Evolutionary conservation across 2,329 filamentous ascomycete genomes (phyloP), one percentile per base, ranked within the genome.

Genomic region (Colletotrichum echinochloae): DNA sequence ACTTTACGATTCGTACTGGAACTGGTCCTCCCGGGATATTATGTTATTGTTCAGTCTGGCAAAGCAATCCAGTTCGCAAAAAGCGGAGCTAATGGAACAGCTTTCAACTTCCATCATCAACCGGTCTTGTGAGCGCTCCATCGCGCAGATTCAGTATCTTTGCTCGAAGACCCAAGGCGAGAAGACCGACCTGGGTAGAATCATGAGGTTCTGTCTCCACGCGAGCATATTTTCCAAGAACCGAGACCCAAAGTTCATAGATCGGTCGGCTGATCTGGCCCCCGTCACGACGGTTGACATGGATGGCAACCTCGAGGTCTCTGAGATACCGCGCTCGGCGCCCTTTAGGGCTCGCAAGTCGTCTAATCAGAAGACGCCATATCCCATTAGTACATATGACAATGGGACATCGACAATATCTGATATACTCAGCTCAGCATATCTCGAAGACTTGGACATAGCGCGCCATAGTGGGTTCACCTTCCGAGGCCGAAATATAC

Each of bases 61-160:
- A 5, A 46, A 41, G 7, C 23, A 62, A 5, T 51, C 57, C 0
- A 62, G 30, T 7, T n/a, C 49, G 4, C 39, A 56, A 8, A 39
- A 49, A 1, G 41, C 59, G 1, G 48, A 26, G 16, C 14, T 61
- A 2, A 61, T 66, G 4, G 64, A 61, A 7, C 26, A 60, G 95
- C 95, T 39, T 89, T 98, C 66, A 95, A 88, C 85, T 98, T 99
- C 94, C 74, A 95, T 99, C 83, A 99, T 98, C 96, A 98, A 98
- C 85, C 92, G 95, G 73, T 97, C 96, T 35, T 98, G 98, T 80
- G 95, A 96, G 2, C 92, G 94, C 48, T 90, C 98, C 2, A 89
- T 99, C 68, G 94, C 98, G 76, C 98, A 98, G 83, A 99, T 99
- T 95, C 96, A 98, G 80, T 98, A 98, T 77, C 95, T 99, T 83